phyloP scores from a whole-genome alignment of 169 alveolate genomes.

The Plasmodium yoelii region DNA sequence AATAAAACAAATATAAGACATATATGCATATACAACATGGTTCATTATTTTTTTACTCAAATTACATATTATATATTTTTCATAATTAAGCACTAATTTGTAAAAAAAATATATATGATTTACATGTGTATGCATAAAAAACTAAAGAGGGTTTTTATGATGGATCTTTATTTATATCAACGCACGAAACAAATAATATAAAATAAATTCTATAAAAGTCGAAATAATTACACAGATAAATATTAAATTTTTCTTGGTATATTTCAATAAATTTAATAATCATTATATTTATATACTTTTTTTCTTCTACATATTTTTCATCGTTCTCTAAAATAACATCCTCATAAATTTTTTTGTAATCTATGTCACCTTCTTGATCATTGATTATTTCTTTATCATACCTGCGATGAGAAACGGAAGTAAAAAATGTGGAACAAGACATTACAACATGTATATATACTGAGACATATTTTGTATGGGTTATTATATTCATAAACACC shows the following conservation, averaged over 20 bases:
- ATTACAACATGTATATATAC: no score
- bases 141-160: not conserved
- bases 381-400: conserved; percentile 43
- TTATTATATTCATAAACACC: no score
- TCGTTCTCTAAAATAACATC: conserved; percentile 51
- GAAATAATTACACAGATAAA: conserved; percentile 44
- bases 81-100: no score
- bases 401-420: conserved; percentile 5
- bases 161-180: conserved; percentile 13
- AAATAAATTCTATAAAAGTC: conserved; percentile 73
- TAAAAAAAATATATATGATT: no score
- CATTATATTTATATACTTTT: conserved; percentile 56
- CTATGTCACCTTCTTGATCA: conserved; percentile 48
- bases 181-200: conserved; percentile 63
- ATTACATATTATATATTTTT: no score
- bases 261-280: conserved; percentile 67
- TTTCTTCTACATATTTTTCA: conserved; percentile 26
- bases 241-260: conserved; percentile 55
- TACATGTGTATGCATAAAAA: not conserved
- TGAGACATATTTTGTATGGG: no score
- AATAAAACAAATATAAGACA: no score
- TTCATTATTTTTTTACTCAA: no score
- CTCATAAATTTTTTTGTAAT: conserved; percentile 32
- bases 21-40: no score
- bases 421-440: not conserved